phyloP scores from a whole-genome alignment of 345 rosid species.

The Mallotus nudiflorus region DNA sequence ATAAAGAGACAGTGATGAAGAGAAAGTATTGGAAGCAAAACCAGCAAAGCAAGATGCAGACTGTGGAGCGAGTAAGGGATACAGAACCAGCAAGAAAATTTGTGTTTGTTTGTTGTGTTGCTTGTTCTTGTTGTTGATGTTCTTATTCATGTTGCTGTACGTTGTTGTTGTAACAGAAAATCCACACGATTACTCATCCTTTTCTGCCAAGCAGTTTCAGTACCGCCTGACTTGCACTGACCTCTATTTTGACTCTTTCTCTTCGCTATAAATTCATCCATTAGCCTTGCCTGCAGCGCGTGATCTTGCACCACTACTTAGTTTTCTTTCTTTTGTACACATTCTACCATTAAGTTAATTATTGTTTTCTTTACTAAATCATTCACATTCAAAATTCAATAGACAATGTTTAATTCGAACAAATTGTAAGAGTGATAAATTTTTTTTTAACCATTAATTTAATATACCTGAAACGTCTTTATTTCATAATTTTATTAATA shows the following conservation, averaged over 20 bases:
- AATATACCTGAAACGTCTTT: too few species aligned
- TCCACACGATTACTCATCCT: conserved; percentile 26
- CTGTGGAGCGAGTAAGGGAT: background rate
- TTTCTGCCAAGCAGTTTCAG: conserved; percentile 21
- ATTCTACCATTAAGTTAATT: too few species aligned
- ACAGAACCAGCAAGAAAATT: background rate
- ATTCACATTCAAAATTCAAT: too few species aligned
- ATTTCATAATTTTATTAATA: too few species aligned
- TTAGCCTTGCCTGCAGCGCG: conserved; percentile 11
- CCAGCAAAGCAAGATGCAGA: background rate
- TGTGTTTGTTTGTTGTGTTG: conserved; percentile 14
- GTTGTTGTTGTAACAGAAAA: conserved; percentile 29
- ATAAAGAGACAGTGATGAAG: background rate
- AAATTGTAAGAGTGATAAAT: too few species aligned
- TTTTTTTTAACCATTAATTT: too few species aligned
- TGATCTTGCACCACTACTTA: background rate
- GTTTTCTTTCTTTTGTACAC: too few species aligned
- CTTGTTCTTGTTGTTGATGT: too few species aligned
- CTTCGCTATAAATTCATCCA: background rate
- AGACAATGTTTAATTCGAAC: too few species aligned
- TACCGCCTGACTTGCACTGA: conserved; percentile 25
- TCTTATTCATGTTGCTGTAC: too few species aligned
- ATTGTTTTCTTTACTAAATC: too few species aligned
- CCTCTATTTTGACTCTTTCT: conserved; percentile 36
- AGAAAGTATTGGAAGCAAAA: background rate